Evolutionary conservation across 1,139 yeast genomes (phyloP), one percentile per base, ranked within the genome.

Genomic region (Yamadazyma trypodendri): DNA sequence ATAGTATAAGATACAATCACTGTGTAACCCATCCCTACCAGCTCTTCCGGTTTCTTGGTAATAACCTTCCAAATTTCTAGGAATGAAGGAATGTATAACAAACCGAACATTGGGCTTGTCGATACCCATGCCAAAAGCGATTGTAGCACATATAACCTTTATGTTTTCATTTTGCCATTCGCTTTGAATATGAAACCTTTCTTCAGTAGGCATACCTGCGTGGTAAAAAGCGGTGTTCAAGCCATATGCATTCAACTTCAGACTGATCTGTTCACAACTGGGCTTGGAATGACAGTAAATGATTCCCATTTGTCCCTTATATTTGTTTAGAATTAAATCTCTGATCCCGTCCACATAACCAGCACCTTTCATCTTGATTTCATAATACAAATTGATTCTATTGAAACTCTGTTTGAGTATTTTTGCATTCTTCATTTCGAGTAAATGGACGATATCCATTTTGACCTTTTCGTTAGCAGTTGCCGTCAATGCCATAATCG

Each of bases 31-130:
- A 65, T 92, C 98, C 63, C 98, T 77, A 4, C 98, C 98, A 2
- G 97, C 98, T 61, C 98, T 80, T n/a, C 98, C 98, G 1, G 97
- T 89, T 58, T 92, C 98, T 62, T 92, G 98, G 52, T 92, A 92
- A 56, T 92, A 92, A 0, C 97, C 97, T 63, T 92, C 98, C 43
- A 92, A 65, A 35, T 89, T 86, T 53, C 96, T 68, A 0, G 98
- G 97, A 27, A 92, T 67, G n/a, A 90, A 85, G 43, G 84, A 71
- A 61, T 92, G 98, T 35, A 87, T 80, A 3, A 92, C 97, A 67
- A 77, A 90, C 37, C 98, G 65, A 7, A 92, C 98, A 60, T 92
- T 95, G 0, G 97, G 88, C 57, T 92, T 92, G 63, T 92, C 98
- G 42, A 92, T 92, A 37, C 98, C 98, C 97, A 92, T 92, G 23